A percentile compares a stretch with the other conserved stretches of the same genome.
phyloP scores from a whole-genome alignment of 2,329 filamentous ascomycete genomes.

The Calonectria hawksworthii region DNA sequence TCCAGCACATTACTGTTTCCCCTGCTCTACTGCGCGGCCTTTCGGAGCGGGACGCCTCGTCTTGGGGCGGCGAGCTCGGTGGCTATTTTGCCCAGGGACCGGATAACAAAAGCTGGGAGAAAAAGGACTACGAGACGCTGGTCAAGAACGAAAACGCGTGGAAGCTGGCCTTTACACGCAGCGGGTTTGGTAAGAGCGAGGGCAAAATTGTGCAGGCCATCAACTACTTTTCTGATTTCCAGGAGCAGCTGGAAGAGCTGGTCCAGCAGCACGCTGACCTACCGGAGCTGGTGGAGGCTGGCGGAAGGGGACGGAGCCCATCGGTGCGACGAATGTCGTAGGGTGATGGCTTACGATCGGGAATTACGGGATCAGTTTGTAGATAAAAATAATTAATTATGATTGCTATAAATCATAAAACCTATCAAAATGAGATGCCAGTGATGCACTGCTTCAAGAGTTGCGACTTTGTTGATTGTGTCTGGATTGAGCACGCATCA shows the following conservation, averaged over 20 bases:
- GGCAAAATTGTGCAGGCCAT: slow-evolving; percentile 68
- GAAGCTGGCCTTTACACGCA: slow-evolving; percentile 65
- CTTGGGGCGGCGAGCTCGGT: slow-evolving; percentile 49
- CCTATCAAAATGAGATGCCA: no score
- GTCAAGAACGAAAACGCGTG: slow-evolving; percentile 61
- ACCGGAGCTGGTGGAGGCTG: not conserved
- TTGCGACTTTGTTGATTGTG: not conserved
- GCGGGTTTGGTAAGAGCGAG: slow-evolving; percentile 61
- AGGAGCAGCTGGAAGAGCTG: slow-evolving; percentile 63
- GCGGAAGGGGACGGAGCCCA: not conserved
- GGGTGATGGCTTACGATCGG: not conserved
- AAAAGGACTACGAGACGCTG: slow-evolving; percentile 37
- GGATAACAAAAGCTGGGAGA: slow-evolving; percentile 46
- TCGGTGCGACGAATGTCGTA: not conserved
- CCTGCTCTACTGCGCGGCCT: slow-evolving; percentile 65
- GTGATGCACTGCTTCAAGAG: no score
- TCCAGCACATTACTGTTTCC: slow-evolving; percentile 71
- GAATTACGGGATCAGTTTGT: not conserved
- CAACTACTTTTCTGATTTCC: slow-evolving; percentile 70
- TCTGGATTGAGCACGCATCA: not conserved
- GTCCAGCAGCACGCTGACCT: slow-evolving; percentile 45
- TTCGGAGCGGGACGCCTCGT: slow-evolving; percentile 51
- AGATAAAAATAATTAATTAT: not conserved
- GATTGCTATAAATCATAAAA: no score
- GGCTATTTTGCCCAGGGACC: slow-evolving; percentile 48